These are phyloP conservation scores for Exophiala dermatitidis DNA, from an alignment of 2,329 filamentous ascomycete species.

Conservation along the genomic window DNA sequence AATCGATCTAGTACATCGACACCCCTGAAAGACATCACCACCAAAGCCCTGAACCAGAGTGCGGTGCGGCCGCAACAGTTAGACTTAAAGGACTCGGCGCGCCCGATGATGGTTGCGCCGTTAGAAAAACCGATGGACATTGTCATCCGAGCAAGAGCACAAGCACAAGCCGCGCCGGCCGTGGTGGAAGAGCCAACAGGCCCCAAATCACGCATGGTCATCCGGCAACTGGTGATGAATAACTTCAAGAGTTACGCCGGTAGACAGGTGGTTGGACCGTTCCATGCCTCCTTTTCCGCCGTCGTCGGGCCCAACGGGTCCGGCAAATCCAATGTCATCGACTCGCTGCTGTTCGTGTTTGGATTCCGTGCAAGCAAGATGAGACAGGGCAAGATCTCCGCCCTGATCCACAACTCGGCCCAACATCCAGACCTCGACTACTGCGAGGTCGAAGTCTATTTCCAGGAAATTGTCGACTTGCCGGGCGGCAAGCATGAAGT, in stretches of 20 bases:
- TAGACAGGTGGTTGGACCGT: slow-evolving; percentile 88
- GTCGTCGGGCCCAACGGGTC: slow-evolving; percentile 97
- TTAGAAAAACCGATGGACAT: slow-evolving; percentile 92
- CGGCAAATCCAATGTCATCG: slow-evolving; percentile 97
- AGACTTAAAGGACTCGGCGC: slow-evolving; percentile 59
- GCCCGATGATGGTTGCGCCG: slow-evolving; percentile 57
- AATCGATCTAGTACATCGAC: slow-evolving; percentile 30
- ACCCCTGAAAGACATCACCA: slow-evolving; percentile 68
- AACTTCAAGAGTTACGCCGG: slow-evolving; percentile 99
- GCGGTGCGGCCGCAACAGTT: slow-evolving; percentile 39
- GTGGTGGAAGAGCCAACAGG: slow-evolving; percentile 65
- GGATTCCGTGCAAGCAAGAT: slow-evolving; percentile 98
- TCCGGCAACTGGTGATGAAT: slow-evolving; percentile 81
- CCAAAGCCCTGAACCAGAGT: slow-evolving; percentile 57
- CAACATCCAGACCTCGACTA: slow-evolving; percentile 75
- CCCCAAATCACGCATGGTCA: slow-evolving; percentile 81
- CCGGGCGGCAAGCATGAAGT: slow-evolving; percentile 67
- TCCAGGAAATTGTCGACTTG: slow-evolving; percentile 87
- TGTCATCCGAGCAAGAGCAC: slow-evolving; percentile 72
- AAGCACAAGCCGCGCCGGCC: slow-evolving; percentile 48
- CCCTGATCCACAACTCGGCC: slow-evolving; percentile 93
- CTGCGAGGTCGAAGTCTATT: slow-evolving; percentile 95
- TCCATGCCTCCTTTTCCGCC: slow-evolving; percentile 94
- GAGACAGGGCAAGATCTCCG: slow-evolving; percentile 96
- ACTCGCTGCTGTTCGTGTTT: slow-evolving; percentile 97